Base-by-base conservation (phyloP, 1,284 basidiomycete species). In the Ustilago trichophora region DNA sequence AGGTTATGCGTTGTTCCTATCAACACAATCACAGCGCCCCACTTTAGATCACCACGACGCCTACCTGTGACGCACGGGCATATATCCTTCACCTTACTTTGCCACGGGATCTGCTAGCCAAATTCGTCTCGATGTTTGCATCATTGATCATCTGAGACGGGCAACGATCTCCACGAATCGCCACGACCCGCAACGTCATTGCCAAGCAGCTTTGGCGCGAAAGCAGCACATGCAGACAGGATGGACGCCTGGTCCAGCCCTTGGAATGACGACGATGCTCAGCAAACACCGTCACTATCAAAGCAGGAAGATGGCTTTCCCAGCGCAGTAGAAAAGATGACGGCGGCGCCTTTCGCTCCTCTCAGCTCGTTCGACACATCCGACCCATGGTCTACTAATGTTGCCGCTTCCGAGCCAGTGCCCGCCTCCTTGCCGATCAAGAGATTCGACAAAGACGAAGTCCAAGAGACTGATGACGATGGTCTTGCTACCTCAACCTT, bases 191-290 rank as follows among this genome's bases (percentile, higher is more conserved):
- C 27, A 29, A 29, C 7, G 13, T 7, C 27, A 29, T 29, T 13
- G 13, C 27, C 27, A 8, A 8, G 27, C 27, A 7, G 27, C 27
- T 29, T 7, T 13, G 8, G 7, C 27, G 7, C 8, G 13, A 29
- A 7, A 13, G 27, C 27, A 8, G 7, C 7, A 13, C 27, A 29
- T 13, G 7, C 27, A 13, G 29, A 24, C 50, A 49, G 12, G 11
- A 67, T 67, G 64, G 64, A 67, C 35, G 56, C 64, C n/a, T 67
- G 64, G 64, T 60, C 64, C 15, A 67, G 64, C 38, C 64, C 64
- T 18, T 67, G 64, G 64, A 49, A 41, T 29, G 57, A 67, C 46
- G 64, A 67, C 19, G 34, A 22, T 25, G 36, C 24, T 11, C 48
- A 18, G 12, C 25, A 33, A 16, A 26, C n/a, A 6, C 37, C 49